Evolutionary conservation across 768 basidiomycete species (phyloP), one percentile per base, ranked within the genome.

Genomic region (Tulasnella sp.): DNA sequence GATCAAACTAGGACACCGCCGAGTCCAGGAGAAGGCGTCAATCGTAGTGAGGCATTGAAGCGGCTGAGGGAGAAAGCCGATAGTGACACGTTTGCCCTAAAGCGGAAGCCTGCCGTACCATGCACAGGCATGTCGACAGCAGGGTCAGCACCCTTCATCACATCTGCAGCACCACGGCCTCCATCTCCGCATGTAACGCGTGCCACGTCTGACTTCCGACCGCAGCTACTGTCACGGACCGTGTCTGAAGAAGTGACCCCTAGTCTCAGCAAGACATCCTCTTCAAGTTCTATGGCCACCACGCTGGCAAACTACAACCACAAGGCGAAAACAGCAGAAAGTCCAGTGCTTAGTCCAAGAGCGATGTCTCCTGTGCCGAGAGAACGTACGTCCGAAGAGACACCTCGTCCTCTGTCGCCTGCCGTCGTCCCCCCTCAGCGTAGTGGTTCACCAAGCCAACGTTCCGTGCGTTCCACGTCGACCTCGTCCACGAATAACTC

Each of bases 401-500:
- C 31, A 17, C 53, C 53, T 25, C 27, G 19, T 30, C 49, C 22
- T 24, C 25, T 25, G 21, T 22, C 59, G 17, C 21, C 59, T 34
- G 21, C 49, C 17, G 15, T 50, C 21, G 25, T 34, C 17, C 27
- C 53, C 17, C 27, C 48, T 12, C 45, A 49, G 19, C 21, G 57
- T 41, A 82, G 80, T 66, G 76, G 74, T 5, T 85, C 83, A 0
- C 83, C 83, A 9, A 86, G 84, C 4, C 81, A 81, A 50, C 76
- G 78, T 0, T 89, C 87, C 5, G 72, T 85, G 42, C 78, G 73
- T 19, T 86, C 70, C 7, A 74, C 71, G 10, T 83, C 81, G 0
- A 71, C 72, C 21, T 72, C 69, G 8, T 83, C 85, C 21, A 67
- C 73, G 10, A 49, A 34, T 10, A 42, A 49, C 11, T 29, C 57